Percentiles rank a stretch among this genome's conserved stretches.
Evolutionary conservation across 345 rosid genomes (phyloP).

Genomic region (Eucalyptus sp.): DNA sequence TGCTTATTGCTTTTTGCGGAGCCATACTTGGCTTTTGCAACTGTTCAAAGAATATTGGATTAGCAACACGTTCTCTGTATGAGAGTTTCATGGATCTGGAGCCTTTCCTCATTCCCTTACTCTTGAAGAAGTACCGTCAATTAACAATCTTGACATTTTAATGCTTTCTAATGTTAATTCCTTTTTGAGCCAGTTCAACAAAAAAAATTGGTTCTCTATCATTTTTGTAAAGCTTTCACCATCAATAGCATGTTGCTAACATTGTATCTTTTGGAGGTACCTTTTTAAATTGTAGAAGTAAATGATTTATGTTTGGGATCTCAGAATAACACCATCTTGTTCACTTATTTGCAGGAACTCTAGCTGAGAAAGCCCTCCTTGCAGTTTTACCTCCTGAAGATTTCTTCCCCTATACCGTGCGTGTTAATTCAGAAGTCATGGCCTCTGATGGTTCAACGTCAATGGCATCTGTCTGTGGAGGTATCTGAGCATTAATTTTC

Average conservation of each 20-base stretch:
- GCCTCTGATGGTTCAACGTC: conserved; percentile 99
- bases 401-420: conserved; percentile 65
- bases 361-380: conserved; percentile 93
- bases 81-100: background rate
- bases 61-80: background rate
- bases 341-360: conserved; percentile 49
- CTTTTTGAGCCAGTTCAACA: background rate
- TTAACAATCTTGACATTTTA: background rate
- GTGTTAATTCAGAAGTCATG: conserved; percentile 94
- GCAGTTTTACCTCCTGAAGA: conserved; percentile 88
- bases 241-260: background rate
- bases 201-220: background rate
- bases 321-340: background rate
- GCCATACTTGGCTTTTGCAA: background rate
- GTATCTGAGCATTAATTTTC: conserved; percentile 13
- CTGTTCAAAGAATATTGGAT: background rate
- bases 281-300: background rate
- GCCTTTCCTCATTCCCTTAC: background rate
- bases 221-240: background rate
- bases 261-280: background rate
- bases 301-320: background rate
- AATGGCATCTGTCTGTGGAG: conserved; percentile 98
- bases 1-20: background rate
- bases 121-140: background rate
- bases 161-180: background rate